Evolutionary conservation across 257 asterid species (phyloP).

Genomic region (Solanum sejunctum): DNA sequence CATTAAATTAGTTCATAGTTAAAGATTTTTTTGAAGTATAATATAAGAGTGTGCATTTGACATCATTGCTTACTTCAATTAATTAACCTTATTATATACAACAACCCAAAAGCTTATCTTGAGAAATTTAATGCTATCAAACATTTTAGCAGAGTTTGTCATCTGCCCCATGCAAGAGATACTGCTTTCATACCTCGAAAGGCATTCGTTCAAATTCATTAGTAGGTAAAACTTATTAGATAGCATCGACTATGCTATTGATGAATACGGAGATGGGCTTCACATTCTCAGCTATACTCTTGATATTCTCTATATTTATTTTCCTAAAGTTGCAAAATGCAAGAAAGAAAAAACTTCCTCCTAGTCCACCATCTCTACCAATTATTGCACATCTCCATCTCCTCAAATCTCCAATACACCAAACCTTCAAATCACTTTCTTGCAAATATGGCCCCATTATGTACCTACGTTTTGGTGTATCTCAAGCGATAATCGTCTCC

Average conservation of each 20-base stretch:
- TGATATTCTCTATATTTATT: conserved; percentile 2
- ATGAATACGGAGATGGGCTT: conserved; percentile 2
- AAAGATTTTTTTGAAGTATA: not conserved
- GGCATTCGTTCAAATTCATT: not conserved
- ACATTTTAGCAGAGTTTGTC: not conserved
- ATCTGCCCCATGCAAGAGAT: not conserved
- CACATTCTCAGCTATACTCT: not conserved
- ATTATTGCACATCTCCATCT: conserved; percentile 52
- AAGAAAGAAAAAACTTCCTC: conserved; percentile 22
- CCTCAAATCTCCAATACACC: conserved; percentile 21
- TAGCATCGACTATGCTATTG: not conserved
- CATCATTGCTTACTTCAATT: not conserved
- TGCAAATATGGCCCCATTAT: conserved; percentile 32
- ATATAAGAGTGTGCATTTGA: not conserved
- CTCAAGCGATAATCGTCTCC: conserved; percentile 23
- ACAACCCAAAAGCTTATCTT: not conserved
- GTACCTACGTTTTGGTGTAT: conserved; percentile 22
- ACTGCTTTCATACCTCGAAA: not conserved
- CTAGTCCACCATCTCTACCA: conserved; percentile 39
- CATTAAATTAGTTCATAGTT: not conserved
- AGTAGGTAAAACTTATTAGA: too few species aligned
- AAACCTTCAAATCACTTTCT: conserved; percentile 23
- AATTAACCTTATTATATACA: not conserved
- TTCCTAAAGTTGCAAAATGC: conserved; percentile 1
- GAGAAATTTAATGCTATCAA: not conserved